Conservation (phyloP, 352 stramenopile genomes). For the Pythium sukuiense region DNA sequence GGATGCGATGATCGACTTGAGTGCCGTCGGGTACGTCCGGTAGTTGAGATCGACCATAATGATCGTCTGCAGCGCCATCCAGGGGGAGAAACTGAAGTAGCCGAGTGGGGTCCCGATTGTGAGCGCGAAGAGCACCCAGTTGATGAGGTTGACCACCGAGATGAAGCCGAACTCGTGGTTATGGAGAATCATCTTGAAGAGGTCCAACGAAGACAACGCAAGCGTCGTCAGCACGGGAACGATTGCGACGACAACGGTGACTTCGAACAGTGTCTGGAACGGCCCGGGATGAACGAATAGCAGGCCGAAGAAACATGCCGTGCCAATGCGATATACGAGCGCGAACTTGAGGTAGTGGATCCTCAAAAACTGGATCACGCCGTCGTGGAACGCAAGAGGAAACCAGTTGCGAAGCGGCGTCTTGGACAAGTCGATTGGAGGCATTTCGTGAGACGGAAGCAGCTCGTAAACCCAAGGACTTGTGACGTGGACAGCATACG, state of each 20-base stretch:
- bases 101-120: neutral
- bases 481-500: neutral
- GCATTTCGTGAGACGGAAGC: neutral
- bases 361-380: neutral
- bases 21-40: conserved; percentile 11
- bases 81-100: conserved; percentile 5
- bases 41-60: conserved; percentile 21
- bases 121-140: conserved; percentile 13
- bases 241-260: neutral
- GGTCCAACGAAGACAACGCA: conserved; percentile 6
- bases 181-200: conserved; percentile 8
- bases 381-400: neutral
- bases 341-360: conserved; percentile 4
- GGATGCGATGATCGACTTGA: conserved; percentile 8
- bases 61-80: conserved; percentile 16
- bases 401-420: neutral
- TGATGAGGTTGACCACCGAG: conserved; percentile 10
- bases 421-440: conserved; percentile 4
- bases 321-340: conserved; percentile 2
- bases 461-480: conserved; percentile 6
- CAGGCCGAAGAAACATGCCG: neutral
- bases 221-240: conserved; percentile 2
- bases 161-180: conserved; percentile 22
- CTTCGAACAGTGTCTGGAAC: neutral
- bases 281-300: neutral